Evolutionary conservation across 1,139 yeast genomes (phyloP), one percentile per base, ranked within the genome.

Genomic region (Hyphopichia wangnamkhiaoensis): DNA sequence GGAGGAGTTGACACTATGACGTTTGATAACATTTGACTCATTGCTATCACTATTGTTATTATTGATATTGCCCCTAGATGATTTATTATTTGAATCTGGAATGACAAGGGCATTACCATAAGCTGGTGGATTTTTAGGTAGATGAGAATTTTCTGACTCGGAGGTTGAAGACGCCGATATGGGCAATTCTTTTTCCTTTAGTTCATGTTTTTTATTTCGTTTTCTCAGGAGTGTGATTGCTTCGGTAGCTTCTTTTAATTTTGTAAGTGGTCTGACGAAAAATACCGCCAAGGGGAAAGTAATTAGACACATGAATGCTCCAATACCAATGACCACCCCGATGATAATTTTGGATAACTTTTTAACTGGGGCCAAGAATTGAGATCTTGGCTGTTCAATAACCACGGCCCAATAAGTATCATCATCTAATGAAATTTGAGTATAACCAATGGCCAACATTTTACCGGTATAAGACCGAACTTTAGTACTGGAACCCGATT

Each of bases 211-310:
- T 42, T 50, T 47, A 32, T 53, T 50, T 31, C 52, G 53, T 45
- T 68, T 58, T 44, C 68, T 68, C 15, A 63, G 62, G 40, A 52
- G 46, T 13, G 76, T 71, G 34, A 71, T 71, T 15, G 72, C 79
- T 56, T 88, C 96, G 1, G 97, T 87, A 0, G 96, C 96, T 43
- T 82, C 80, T 54, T 86, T 89, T 32, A 91, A 74, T 44, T 82
- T 74, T 33, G 89, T 78, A 39, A 93, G 86, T 0, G 98, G 97
- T 43, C 86, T 65, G 3, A 90, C 93, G 30, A 93, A 91, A 71
- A 82, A 82, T 40, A 89, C 88, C 0, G 96, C 91, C 41, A 89
- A 63, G 2, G 95, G 90, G 57, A 90, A 78, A 1, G 97, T 88
- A 15, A 86, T 63, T 1, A 88, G 48, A 47, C 88, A 76, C 68